Evolutionary conservation across 139 green algal genomes (phyloP).

Genomic region (Axilococcus clingmanii): DNA sequence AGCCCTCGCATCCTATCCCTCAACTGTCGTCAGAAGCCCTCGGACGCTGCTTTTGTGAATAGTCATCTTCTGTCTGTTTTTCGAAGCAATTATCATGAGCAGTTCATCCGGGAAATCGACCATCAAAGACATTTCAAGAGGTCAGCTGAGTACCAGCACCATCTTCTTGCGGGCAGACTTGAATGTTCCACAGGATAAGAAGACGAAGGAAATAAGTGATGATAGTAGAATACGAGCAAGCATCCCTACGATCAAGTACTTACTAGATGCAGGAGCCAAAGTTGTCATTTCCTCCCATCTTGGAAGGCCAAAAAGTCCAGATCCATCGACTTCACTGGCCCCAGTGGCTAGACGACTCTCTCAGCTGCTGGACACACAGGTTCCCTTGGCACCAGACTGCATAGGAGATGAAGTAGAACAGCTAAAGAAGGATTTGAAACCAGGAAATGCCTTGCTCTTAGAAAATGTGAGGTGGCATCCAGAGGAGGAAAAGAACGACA

Average conservation of each 20-base stretch:
- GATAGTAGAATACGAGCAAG: constrained; percentile 95
- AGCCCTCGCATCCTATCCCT: too few species aligned
- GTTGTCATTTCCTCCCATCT: constrained; percentile 93
- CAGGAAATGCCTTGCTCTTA: constrained; percentile 64
- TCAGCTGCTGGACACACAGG: constrained; percentile 64
- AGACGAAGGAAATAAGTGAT: constrained; percentile 76
- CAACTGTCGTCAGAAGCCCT: too few species aligned
- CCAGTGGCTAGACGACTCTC: constrained; percentile 58
- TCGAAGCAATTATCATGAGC: constrained; percentile 7
- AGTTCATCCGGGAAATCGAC: constrained; percentile 22
- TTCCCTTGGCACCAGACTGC: constrained; percentile 90
- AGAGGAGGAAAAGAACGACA: constrained; percentile 96
- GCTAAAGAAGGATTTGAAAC: constrained; percentile 50
- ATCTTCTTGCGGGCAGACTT: constrained; percentile 82
- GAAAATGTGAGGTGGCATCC: constrained; percentile 71
- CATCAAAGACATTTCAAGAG: constrained; percentile 78
- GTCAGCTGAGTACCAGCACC: constrained; percentile 84
- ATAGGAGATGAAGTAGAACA: constrained; percentile 71
- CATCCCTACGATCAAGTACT: constrained; percentile 66
- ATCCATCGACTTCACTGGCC: constrained; percentile 70
- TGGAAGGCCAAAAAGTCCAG: constrained; percentile 89
- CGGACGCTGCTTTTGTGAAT: too few species aligned
- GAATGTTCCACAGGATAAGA: constrained; percentile 79
- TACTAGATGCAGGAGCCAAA: constrained; percentile 89
- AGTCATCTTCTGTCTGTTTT: too few species aligned